Evolutionary conservation across 202 grass and related monocot species (phyloP), one percentile per base, ranked within the genome.

Genomic region (Panicum virgatum): DNA sequence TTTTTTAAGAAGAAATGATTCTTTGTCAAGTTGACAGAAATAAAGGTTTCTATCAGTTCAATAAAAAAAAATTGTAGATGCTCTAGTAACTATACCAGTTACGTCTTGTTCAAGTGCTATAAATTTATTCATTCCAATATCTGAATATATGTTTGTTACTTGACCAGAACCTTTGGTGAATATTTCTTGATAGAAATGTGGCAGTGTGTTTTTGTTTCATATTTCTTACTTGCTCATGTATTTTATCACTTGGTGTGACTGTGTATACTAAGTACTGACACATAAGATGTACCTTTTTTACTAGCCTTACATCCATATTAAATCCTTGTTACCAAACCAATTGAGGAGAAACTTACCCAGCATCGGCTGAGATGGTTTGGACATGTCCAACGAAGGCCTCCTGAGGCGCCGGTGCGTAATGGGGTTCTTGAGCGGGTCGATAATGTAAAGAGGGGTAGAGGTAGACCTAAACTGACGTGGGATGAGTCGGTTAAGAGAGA

Each of bases 291-390:
- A 62, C 23, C 13, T n/a, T 61, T 48, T 82, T 64, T 37, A 26
- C 29, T 51, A 12, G 2, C 56, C 20, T 13, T 27, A 62, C 20
- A 62, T 40, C 30, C 27, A 27, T 71, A 47, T 46, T 27, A 30
- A 70, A 75, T 68, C 42, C 57, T 54, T 56, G 58, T 34, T 76
- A 52, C 62, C 22, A 61, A 42, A 80, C n/a, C n/a, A n/a, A n/a
- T n/a, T n/a, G n/a, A n/a, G n/a, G n/a, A n/a, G n/a, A n/a, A n/a
- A n/a, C n/a, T n/a, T n/a, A n/a, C n/a, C n/a, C n/a, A n/a, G n/a
- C n/a, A n/a, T n/a, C n/a, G n/a, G n/a, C n/a, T n/a, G n/a, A n/a
- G n/a, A n/a, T n/a, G n/a, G n/a, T n/a, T n/a, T n/a, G n/a, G n/a
- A n/a, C n/a, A n/a, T n/a, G n/a, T n/a, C n/a, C n/a, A n/a, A n/a